These are phyloP conservation scores for Stentor coeruleus DNA, from an alignment of 73 alveolate species.

Conservation along the genomic window DNA sequence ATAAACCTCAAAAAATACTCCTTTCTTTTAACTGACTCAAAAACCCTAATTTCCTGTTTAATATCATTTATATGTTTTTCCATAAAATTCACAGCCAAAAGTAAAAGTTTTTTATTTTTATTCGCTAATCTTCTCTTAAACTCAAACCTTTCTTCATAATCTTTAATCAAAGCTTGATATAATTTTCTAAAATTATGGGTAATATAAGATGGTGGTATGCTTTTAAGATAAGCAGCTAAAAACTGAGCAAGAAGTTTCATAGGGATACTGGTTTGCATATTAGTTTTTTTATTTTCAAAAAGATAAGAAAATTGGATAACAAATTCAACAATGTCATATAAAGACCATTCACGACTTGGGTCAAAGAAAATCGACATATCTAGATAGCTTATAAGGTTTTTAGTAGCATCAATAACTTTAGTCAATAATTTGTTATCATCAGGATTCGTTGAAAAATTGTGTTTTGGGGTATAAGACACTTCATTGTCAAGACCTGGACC, in stretches of 20 bases:
- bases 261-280: neutral
- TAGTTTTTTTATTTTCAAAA: conserved; percentile 20
- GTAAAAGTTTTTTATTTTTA: neutral
- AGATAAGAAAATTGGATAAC: conserved; percentile 26
- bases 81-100: conserved; percentile 18
- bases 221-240: conserved; percentile 14
- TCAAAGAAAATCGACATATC: conserved; percentile 27
- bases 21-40: conserved; percentile 10
- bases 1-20: neutral
- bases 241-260: conserved; percentile 21
- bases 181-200: conserved; percentile 3
- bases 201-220: neutral
- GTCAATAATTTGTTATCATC: neutral
- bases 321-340: conserved; percentile 6
- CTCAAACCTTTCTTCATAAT: conserved; percentile 16
- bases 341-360: conserved; percentile 15
- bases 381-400: neutral
- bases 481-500: conserved; percentile 10
- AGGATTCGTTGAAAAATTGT: neutral
- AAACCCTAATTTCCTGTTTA: neutral
- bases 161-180: neutral
- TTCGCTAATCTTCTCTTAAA: neutral
- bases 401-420: conserved; percentile 14
- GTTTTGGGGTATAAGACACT: neutral
- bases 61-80: conserved; percentile 16